Conservation (phyloP, 108 stramenopile species). For the Nitzschia inconspicua region DNA sequence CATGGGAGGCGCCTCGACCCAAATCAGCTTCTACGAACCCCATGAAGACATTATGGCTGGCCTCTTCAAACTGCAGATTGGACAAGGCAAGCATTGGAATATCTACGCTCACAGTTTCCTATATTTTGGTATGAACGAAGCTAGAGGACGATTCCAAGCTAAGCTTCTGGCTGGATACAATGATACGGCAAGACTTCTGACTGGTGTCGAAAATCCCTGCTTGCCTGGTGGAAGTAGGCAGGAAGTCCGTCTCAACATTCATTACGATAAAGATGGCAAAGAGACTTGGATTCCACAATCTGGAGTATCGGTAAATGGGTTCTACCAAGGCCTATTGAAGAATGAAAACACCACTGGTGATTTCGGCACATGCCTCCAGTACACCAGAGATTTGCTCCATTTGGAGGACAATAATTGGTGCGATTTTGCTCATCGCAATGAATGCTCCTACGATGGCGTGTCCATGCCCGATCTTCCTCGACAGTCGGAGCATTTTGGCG, state of each 20-base stretch:
- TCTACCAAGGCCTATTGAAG: slow-evolving; percentile 51
- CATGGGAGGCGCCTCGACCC: slow-evolving; percentile 88
- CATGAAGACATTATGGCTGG: slow-evolving; percentile 69
- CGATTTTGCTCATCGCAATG: slow-evolving; percentile 78
- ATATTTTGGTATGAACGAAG: slow-evolving; percentile 85
- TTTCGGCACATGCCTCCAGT: slow-evolving; percentile 46
- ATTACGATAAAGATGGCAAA: slow-evolving; percentile 41
- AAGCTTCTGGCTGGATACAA: slow-evolving; percentile 18
- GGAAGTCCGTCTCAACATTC: slow-evolving; percentile 47
- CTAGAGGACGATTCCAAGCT: slow-evolving; percentile 44
- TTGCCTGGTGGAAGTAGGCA: slow-evolving; percentile 50
- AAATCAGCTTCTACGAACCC: slow-evolving; percentile 83
- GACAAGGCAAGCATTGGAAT: slow-evolving; percentile 80
- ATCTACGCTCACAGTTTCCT: slow-evolving; percentile 90
- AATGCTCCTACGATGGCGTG: slow-evolving; percentile 90
- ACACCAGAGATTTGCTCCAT: slow-evolving; percentile 43
- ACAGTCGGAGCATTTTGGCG: slow-evolving; percentile 41
- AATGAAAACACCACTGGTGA: slow-evolving; percentile 46
- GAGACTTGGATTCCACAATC: slow-evolving; percentile 32
- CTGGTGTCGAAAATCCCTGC: slow-evolving; percentile 72
- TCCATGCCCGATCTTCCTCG: slow-evolving; percentile 85
- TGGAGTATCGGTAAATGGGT: slow-evolving; percentile 27
- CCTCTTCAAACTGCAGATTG: slow-evolving; percentile 87
- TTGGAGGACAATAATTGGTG: slow-evolving; percentile 74
- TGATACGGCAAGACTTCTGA: slow-evolving; percentile 21